Evolutionary conservation across 192 early-diverging fungal genomes (phyloP).

Genomic region (Piromyces finnis): DNA sequence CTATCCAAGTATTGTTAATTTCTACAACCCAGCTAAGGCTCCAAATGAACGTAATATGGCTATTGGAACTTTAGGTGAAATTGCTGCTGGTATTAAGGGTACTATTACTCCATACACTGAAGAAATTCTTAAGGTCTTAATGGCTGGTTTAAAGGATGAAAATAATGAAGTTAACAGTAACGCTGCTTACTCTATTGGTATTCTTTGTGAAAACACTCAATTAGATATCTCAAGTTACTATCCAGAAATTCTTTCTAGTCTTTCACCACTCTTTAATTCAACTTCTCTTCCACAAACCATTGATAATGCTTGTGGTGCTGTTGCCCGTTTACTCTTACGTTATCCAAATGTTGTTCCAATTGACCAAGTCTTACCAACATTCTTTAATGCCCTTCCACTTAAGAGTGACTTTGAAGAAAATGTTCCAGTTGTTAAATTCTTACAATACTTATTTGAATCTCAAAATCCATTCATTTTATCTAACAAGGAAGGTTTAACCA

Average conservation of each 20-base stretch:
- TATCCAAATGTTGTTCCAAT: constrained; percentile 49
- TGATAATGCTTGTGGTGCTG: constrained; percentile 68
- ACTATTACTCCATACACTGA: constrained; percentile 20
- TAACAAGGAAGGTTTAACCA: not conserved
- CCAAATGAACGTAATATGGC: constrained; percentile 68
- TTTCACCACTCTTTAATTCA: not conserved
- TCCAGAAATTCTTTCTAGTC: not conserved
- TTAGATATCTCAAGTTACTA: not conserved
- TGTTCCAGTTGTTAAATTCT: constrained; percentile 48
- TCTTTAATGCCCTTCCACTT: constrained; percentile 49
- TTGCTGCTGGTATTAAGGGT: constrained; percentile 38
- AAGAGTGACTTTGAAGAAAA: constrained; percentile 63
- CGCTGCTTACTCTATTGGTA: constrained; percentile 63
- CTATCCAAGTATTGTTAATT: constrained; percentile 60
- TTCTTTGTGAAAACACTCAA: constrained; percentile 14
- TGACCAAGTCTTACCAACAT: constrained; percentile 47
- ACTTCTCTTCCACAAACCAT: not conserved
- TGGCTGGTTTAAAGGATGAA: constrained; percentile 53
- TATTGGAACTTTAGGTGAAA: constrained; percentile 71
- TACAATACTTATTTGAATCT: constrained; percentile 37
- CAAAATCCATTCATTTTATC: not conserved
- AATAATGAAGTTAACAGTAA: constrained; percentile 75
- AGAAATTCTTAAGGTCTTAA: constrained; percentile 45
- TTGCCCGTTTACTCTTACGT: constrained; percentile 52
- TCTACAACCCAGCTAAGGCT: constrained; percentile 23